Evolutionary conservation across 371 early-diverging fungal genomes (phyloP), one percentile per base, ranked within the genome.

Genomic region (Actinomortierella ambigua): DNA sequence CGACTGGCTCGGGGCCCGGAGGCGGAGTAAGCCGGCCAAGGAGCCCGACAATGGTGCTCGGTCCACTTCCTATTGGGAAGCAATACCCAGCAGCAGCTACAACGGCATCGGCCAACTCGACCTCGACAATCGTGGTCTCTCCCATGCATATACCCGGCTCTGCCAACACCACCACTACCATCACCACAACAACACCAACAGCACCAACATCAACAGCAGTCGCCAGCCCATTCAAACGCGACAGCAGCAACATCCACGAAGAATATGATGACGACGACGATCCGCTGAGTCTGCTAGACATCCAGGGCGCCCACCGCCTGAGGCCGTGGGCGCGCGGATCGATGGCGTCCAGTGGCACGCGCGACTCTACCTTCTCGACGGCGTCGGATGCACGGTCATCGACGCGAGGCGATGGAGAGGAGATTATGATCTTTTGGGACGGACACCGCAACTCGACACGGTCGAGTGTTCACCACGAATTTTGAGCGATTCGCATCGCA

Each of bases 401-500:
- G 9, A 69, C 69, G 1, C 43, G 69, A 20, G 73, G 73, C 6
- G 69, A 68, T 6, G 71, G 71, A 2, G 71, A 70, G 18, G 71
- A 65, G 50, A 70, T 70, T n/a, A 70, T 62, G 65, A 65, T 70
- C 28, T 70, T 65, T 49, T 70, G 71, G 71, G 66, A 70, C 47
- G 71, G 71, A 13, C 57, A 60, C 24, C 64, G 61, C 0, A 52
- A 53, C 40, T 69, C 34, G 34, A 34, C 34, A 11, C 34, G 34
- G 34, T 34, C 34, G 34, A 34, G 34, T 11, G 34, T 34, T 34
- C 4, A n/a, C n/a, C n/a, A 34, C 11, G 34, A 34, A 11, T 34
- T 34, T 34, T 34, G 11, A 11, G 11, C 4, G 34, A 34, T 34
- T n/a, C n/a, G n/a, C n/a, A n/a, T n/a, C n/a, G n/a, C n/a, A n/a